A percentile compares a stretch with the other conserved stretches of the same genome.
Conservation (phyloP, 2,329 filamentous ascomycete genomes). For the Boeremia exigua region DNA sequence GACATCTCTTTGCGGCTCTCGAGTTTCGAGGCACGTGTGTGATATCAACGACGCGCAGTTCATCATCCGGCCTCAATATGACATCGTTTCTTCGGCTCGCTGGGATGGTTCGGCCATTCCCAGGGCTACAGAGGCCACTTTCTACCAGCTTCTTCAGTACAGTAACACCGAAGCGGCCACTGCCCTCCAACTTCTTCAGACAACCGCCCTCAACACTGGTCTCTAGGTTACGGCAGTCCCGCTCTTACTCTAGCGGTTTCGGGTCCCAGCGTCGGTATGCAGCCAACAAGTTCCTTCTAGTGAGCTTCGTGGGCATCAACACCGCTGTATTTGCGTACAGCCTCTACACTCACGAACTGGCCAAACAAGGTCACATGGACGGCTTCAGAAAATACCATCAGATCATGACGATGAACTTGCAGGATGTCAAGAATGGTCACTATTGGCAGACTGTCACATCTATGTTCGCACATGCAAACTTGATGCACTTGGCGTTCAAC, state of each 20-base stretch:
- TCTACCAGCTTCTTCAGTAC: slow-evolving; percentile 13
- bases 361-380: slow-evolving; percentile 23
- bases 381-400: slow-evolving; percentile 24
- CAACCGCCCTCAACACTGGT: slow-evolving; percentile 9
- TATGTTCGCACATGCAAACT: slow-evolving; percentile 48
- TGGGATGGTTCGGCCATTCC: slow-evolving; percentile 18
- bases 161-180: slow-evolving; percentile 12
- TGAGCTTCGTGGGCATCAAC: slow-evolving; percentile 50
- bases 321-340: slow-evolving; percentile 48
- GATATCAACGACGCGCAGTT: not conserved
- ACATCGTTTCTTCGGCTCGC: slow-evolving; percentile 21
- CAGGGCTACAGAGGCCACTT: slow-evolving; percentile 1
- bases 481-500: slow-evolving; percentile 50
- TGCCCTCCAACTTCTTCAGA: slow-evolving; percentile 29
- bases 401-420: slow-evolving; percentile 46
- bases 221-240: slow-evolving; percentile 4
- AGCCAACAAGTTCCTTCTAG: slow-evolving; percentile 32
- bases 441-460: slow-evolving; percentile 50
- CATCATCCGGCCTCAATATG: slow-evolving; percentile 6
- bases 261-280: slow-evolving; percentile 2
- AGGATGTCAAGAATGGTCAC: slow-evolving; percentile 31
- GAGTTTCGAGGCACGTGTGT: not conserved
- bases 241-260: slow-evolving; percentile 11
- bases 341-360: slow-evolving; percentile 40
- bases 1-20: too few species aligned